These are phyloP conservation scores for Rhizopogon vulgaris DNA, from an alignment of 768 basidiomycete species.

Conservation along the genomic window DNA sequence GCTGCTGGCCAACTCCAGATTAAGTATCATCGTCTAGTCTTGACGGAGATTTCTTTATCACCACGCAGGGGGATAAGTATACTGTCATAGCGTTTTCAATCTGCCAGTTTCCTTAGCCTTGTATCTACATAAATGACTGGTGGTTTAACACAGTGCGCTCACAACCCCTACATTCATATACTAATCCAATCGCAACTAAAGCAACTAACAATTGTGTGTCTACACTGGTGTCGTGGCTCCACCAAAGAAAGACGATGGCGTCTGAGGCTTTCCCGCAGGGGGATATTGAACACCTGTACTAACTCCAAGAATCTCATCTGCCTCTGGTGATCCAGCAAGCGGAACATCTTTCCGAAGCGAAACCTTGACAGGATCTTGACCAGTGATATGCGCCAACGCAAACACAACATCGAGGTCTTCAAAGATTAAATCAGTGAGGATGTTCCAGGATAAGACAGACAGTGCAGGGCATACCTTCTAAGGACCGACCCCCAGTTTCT, in stretches of 20 bases:
- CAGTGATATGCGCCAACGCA: constrained; percentile 27
- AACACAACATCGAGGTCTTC: constrained; percentile 30
- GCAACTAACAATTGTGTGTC: no score
- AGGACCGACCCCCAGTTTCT: constrained; percentile 7
- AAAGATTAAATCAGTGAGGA: not conserved
- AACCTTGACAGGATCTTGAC: constrained; percentile 27
- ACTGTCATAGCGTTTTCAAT: no score
- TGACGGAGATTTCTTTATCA: no score
- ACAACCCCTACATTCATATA: not conserved
- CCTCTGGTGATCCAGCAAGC: constrained; percentile 27
- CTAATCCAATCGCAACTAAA: not conserved
- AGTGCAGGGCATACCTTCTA: constrained; percentile 1
- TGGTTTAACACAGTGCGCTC: not conserved
- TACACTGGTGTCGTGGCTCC: not conserved
- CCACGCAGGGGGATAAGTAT: no score
- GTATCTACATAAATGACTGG: not conserved
- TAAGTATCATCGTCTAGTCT: no score
- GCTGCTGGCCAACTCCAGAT: no score
- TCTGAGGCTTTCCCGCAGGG: not conserved
- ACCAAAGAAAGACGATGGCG: not conserved
- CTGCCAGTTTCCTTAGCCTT: not conserved
- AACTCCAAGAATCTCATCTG: constrained; percentile 28
- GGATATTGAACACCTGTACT: not conserved
- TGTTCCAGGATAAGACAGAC: not conserved
- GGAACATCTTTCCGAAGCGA: constrained; percentile 28